Conservation (phyloP, 805 yeast species). For the Candida jianshihensis region DNA sequence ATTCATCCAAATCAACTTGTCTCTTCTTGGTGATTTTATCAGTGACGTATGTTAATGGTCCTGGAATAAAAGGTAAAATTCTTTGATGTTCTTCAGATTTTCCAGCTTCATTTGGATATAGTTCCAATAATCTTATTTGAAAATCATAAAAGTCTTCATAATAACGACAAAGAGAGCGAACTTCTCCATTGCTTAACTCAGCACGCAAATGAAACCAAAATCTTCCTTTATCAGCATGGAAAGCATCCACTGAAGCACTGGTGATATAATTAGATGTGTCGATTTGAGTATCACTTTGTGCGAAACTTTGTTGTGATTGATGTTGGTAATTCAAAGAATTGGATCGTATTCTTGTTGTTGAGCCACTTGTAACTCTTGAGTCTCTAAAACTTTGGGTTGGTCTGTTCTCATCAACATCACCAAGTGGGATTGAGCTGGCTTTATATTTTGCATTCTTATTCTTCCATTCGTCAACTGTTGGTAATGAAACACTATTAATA, state of each 20-base stretch:
- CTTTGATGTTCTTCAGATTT: slow-evolving; percentile 64
- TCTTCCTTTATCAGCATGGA: slow-evolving; percentile 74
- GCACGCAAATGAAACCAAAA: slow-evolving; percentile 82
- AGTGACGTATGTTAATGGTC: slow-evolving; percentile 87
- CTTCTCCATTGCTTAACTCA: slow-evolving; percentile 57
- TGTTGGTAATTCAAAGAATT: slow-evolving; percentile 1
- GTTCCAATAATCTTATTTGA: slow-evolving; percentile 74
- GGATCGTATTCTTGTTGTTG: slow-evolving; percentile 1
- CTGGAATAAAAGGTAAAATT: slow-evolving; percentile 89
- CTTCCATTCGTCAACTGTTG: slow-evolving; percentile 96
- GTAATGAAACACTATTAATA: slow-evolving; percentile 63
- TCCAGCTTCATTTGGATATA: slow-evolving; percentile 91
- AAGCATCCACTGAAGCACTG: slow-evolving; percentile 68
- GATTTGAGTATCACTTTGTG: slow-evolving; percentile 2
- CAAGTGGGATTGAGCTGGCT: slow-evolving; percentile 77
- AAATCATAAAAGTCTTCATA: slow-evolving; percentile 95
- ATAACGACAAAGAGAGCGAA: slow-evolving; percentile 71
- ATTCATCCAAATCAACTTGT: slow-evolving; percentile 46
- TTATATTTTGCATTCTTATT: slow-evolving; percentile 83
- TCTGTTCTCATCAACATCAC: slow-evolving; percentile 37
- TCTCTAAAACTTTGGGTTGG: slow-evolving; percentile 2
- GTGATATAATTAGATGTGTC: slow-evolving; percentile 19
- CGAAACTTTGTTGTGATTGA: slow-evolving; percentile 3
- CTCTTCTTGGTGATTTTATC: slow-evolving; percentile 59
- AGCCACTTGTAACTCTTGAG: slow-evolving; percentile 3